Evolutionary conservation across 495 filamentous ascomycete genomes (phyloP), one percentile per base, ranked within the genome.

Genomic region (Astrothelium subdiscretum): DNA sequence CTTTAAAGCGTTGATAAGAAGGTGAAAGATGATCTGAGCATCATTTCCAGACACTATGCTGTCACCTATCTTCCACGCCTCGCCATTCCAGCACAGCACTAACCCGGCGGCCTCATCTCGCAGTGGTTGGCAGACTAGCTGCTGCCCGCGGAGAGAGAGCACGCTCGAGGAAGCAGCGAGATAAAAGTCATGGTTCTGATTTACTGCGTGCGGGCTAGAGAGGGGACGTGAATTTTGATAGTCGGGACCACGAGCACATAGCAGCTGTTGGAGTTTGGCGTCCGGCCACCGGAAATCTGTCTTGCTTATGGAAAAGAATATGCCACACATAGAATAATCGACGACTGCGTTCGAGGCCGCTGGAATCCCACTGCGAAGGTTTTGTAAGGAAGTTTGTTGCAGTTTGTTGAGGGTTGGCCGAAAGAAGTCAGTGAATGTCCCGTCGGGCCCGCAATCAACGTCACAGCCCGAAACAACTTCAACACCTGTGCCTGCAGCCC

Each of bases 61-160:
- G 15, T 80, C 72, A 22, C 76, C 77, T n/a, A 95, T 80, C 59
- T 80, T 86, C 94, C 94, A 99, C 10, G 91, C 95, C 71, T 99
- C 94, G n/a, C 94, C 94, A 68, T 97, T 97, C 92, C 94, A 99
- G 79, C 92, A 97, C 18, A 99, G 79, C 13, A 89, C 77, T 10
- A 88, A 92, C 22, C 80, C 80, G n/a, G 79, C 81, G 1, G 65
- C 62, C 3, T 66, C 20, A 66, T 89, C 84, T 42, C 79, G 73
- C 22, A 95, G 80, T 0, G 94, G 94, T 67, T 99, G 94, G 15
- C 73, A 69, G 20, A 86, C 81, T 52, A 95, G 67, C 62, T 81
- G 77, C 38, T 85, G 79, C 24, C 94, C 92, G 66, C 94, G 82
- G 22, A 99, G 78, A 3, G 91, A 83, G 4, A 99, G 81, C 1